Evolutionary conservation across 176 grass and related monocot species (phyloP).

Genomic region (Carex myosuroides): DNA sequence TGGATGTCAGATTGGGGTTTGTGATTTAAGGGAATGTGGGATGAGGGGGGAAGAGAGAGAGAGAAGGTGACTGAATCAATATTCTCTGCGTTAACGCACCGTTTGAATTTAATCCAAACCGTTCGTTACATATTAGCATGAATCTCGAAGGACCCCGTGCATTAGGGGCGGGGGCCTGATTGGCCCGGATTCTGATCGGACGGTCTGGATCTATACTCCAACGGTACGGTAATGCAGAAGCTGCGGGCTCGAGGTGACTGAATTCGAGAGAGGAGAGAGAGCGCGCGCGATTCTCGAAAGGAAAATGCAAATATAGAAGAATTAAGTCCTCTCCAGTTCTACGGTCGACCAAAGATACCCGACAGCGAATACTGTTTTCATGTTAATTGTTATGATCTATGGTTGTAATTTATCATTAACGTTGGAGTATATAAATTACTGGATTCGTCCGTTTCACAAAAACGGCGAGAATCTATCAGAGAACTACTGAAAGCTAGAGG

Average conservation of each 20-base stretch:
- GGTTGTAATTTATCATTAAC: neutral
- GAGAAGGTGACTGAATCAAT: neutral
- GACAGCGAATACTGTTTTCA: neutral
- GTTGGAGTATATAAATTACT: neutral
- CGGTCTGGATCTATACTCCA: no score
- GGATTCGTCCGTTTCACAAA: neutral
- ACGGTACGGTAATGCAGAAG: no score
- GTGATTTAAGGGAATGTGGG: constrained; percentile 10
- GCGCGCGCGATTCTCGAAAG: constrained; percentile 15
- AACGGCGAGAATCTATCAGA: neutral
- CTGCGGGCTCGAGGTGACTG: no score
- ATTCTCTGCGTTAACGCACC: no score
- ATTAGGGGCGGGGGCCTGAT: no score
- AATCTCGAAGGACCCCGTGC: no score
- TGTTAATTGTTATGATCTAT: neutral
- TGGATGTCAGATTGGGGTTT: neutral
- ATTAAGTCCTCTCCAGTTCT: neutral
- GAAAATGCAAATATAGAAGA: constrained; percentile 9
- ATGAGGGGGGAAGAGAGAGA: neutral
- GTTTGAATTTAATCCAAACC: no score
- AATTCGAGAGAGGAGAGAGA: neutral
- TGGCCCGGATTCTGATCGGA: no score
- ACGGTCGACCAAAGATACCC: no score
- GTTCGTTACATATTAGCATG: no score
- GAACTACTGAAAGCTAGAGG: neutral